Conservation (phyloP, 495 filamentous ascomycete genomes). For the Tuber borchii region DNA sequence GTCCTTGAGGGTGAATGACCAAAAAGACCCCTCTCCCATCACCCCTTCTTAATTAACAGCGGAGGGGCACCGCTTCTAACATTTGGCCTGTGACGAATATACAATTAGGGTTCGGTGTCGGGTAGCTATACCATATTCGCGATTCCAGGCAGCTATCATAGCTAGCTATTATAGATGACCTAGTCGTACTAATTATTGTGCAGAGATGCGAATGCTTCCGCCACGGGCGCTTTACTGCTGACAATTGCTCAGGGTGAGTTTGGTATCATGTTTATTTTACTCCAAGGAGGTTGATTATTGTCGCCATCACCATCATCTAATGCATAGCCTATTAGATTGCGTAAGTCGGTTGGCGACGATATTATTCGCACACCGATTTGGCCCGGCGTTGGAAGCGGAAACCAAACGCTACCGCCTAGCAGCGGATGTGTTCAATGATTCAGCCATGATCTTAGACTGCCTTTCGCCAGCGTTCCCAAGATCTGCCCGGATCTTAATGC, state of each 20-base stretch:
- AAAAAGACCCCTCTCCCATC: not conserved
- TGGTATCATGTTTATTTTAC: not conserved
- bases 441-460: slow-evolving; percentile 81
- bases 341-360: slow-evolving; percentile 84
- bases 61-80: slow-evolving; percentile 18
- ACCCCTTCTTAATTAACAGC: not conserved
- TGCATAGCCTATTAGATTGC: slow-evolving; percentile 27
- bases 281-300: not conserved
- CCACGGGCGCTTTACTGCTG: slow-evolving; percentile 79
- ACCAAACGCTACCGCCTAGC: slow-evolving; percentile 88
- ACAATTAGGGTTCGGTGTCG: slow-evolving; percentile 71
- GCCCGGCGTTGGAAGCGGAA: slow-evolving; percentile 83
- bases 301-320: not conserved
- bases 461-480: slow-evolving; percentile 74
- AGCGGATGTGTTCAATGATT: slow-evolving; percentile 89
- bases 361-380: slow-evolving; percentile 76
- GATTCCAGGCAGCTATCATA: slow-evolving; percentile 9
- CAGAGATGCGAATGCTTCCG: slow-evolving; percentile 70
- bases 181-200: slow-evolving; percentile 15
- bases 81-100: slow-evolving; percentile 16
- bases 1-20: slow-evolving; percentile 66
- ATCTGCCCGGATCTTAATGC: slow-evolving; percentile 57
- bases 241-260: slow-evolving; percentile 73
- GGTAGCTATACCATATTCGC: slow-evolving; percentile 31
- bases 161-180: slow-evolving; percentile 8